These are phyloP conservation scores for Telfairia occidentalis DNA, from an alignment of 331 rosid species.

Conservation along the genomic window DNA sequence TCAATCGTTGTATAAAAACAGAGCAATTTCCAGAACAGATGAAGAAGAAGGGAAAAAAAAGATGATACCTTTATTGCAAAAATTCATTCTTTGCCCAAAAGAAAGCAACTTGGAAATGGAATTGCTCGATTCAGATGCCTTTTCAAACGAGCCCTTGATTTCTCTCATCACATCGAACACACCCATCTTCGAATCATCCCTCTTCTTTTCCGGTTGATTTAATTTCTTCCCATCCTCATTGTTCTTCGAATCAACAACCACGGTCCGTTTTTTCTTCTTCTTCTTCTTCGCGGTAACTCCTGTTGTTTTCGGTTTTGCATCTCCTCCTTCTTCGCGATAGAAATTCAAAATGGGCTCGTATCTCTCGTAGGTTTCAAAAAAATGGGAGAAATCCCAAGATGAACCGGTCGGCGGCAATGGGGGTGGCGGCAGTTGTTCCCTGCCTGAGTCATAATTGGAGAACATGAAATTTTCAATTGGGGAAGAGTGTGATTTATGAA, in stretches of 20 bases:
- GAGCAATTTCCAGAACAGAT: background rate
- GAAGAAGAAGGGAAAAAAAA: background rate
- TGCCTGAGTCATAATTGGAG: constrained; percentile 7
- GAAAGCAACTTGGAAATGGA: constrained; percentile 41
- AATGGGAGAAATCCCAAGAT: constrained; percentile 69
- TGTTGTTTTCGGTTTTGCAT: background rate
- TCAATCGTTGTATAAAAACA: background rate
- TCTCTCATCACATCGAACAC: constrained; percentile 39
- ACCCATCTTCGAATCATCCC: constrained; percentile 14
- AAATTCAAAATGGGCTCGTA: constrained; percentile 34
- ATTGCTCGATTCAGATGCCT: constrained; percentile 58
- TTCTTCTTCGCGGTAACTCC: constrained; percentile 12
- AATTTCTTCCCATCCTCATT: constrained; percentile 6
- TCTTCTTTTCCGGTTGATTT: constrained; percentile 12
- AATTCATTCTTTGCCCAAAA: constrained; percentile 29
- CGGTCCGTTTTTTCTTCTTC: constrained; percentile 11
- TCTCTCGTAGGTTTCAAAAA: constrained; percentile 61
- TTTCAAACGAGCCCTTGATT: constrained; percentile 45
- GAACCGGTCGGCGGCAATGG: constrained; percentile 53
- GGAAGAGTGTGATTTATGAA: background rate
- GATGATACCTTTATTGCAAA: constrained; percentile 31
- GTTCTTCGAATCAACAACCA: background rate
- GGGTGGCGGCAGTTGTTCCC: constrained; percentile 38
- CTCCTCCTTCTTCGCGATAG: constrained; percentile 1
- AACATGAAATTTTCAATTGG: constrained; percentile 13